Percentiles rank a stretch among this genome's conserved stretches.
These are phyloP conservation scores for Plasmodium chabaudi DNA, from an alignment of 169 alveolate genomes.

Conservation along the genomic window DNA sequence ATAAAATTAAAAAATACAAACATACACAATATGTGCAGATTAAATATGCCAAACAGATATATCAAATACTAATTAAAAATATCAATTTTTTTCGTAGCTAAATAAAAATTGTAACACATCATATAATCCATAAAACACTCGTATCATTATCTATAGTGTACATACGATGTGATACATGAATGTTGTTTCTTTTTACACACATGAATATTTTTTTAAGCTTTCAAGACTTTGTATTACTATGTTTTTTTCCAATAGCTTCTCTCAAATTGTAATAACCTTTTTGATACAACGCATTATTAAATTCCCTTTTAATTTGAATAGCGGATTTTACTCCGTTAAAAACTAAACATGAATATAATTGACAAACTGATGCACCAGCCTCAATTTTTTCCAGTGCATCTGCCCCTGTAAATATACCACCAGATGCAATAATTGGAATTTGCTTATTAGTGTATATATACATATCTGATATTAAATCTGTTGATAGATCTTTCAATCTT, in stretches of 20 bases:
- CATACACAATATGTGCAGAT: too few relatives aligned
- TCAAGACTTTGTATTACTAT: neutral
- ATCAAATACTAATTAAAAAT: too few relatives aligned
- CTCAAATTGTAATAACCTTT: constrained; percentile 62
- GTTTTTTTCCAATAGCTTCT: constrained; percentile 66
- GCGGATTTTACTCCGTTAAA: constrained; percentile 74
- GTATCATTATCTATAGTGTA: too few relatives aligned
- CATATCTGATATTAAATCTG: constrained; percentile 84
- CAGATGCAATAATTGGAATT: constrained; percentile 90
- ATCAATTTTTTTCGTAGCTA: too few relatives aligned
- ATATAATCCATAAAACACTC: too few relatives aligned
- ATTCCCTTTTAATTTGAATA: constrained; percentile 45
- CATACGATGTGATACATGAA: too few relatives aligned
- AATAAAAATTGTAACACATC: too few relatives aligned
- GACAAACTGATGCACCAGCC: constrained; percentile 91
- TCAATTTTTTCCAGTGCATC: constrained; percentile 90
- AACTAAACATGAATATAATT: constrained; percentile 87
- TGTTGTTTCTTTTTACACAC: too few relatives aligned
- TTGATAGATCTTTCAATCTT: constrained; percentile 84
- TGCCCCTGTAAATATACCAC: constrained; percentile 88
- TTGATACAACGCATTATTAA: constrained; percentile 46
- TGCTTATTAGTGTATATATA: constrained; percentile 85
- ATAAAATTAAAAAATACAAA: too few relatives aligned
- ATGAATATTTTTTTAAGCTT: too few relatives aligned
- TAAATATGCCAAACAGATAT: too few relatives aligned